Percentiles rank a stretch among this genome's conserved stretches.
Conservation (phyloP, 2,329 filamentous ascomycete genomes). For the Trichoderma oligosporum region DNA sequence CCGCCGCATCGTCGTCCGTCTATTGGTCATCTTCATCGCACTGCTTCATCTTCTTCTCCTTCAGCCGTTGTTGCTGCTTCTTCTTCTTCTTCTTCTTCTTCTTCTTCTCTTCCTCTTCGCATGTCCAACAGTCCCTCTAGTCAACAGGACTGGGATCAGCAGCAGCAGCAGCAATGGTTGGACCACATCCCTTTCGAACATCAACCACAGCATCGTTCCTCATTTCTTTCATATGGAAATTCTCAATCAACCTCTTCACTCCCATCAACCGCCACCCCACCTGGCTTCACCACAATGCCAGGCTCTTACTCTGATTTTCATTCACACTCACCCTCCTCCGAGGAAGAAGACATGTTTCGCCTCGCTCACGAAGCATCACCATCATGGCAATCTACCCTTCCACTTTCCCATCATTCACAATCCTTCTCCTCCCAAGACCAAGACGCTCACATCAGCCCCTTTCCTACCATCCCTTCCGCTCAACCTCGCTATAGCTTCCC, state of each 20-base stretch:
- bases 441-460: neutral
- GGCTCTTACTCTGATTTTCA: neutral
- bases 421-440: neutral
- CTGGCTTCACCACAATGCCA: neutral
- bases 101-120: neutral
- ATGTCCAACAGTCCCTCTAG: neutral
- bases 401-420: neutral
- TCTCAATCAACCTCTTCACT: neutral
- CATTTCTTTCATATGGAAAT: neutral
- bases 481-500: slow-evolving; percentile 3
- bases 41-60: neutral
- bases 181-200: neutral
- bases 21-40: slow-evolving; percentile 5
- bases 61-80: too few relatives aligned
- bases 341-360: slow-evolving; percentile 14
- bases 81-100: neutral
- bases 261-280: neutral
- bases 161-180: slow-evolving; percentile 6
- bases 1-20: slow-evolving; percentile 8
- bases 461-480: slow-evolving; percentile 19
- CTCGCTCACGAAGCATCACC: neutral
- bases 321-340: neutral
- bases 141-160: slow-evolving; percentile 6
- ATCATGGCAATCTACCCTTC: neutral
- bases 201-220: neutral